Evolutionary conservation across 2,329 filamentous ascomycete genomes (phyloP), one percentile per base, ranked within the genome.

Genomic region (Penicillium expansum): DNA sequence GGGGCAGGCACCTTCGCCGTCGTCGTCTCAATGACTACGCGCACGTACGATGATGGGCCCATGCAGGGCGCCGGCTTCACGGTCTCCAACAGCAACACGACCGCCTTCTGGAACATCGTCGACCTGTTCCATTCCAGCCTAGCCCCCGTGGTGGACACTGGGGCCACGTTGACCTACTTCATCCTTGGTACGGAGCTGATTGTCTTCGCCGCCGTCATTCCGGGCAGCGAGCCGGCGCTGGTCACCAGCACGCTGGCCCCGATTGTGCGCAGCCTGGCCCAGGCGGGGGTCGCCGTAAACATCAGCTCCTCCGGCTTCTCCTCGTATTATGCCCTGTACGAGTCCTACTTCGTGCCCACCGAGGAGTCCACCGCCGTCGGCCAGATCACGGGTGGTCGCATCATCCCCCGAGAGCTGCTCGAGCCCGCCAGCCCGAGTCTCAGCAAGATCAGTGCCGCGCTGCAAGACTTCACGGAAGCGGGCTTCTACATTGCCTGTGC

Each of bases 151-250:
- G 33, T 37, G 33, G 33, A 37, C 33, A 37, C 33, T 5, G 33
- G 33, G 33, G 16, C 16, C 16, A 37, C 33, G 16, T 8, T 37
- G 16, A 37, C 33, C 4, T 37, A 37, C 16, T 37, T 37, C 16
- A 37, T n/a, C 14, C 33, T 16, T 14, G 33, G 33, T n/a, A 41
- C 41, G 18, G 39, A 32, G 32, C 30, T 33, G 22, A 24, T 35
- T n/a, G 30, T 53, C 41, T 24, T 53, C 30, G 41, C 51, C 9
- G 20, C 14, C n/a, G 41, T 53, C 39, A 43, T 53, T 47, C 33
- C 33, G 16, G 33, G 33, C 33, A 37, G 33, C 33, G 33, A 37
- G 33, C 16, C 14, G 33, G 33, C 33, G 33, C 14, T 37, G 33
- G 33, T 37, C 33, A 37, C 33, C 16, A 37, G 33, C 33, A 37